phyloP scores from a whole-genome alignment of 257 asterid species.

The Oldenlandia corymbosa region DNA sequence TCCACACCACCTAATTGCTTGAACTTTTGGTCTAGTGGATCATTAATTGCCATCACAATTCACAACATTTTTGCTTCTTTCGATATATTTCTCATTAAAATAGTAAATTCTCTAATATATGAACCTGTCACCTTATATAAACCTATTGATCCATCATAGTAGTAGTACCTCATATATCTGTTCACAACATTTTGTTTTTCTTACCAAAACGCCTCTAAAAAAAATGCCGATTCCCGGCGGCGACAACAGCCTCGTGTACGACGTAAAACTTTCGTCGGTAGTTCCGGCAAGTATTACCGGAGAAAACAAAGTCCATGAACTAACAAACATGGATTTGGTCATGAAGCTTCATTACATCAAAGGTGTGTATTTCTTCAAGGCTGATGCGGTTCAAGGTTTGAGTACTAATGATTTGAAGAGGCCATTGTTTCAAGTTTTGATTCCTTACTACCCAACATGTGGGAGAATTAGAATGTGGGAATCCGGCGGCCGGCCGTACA shows the following conservation, averaged over 20 bases:
- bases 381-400: constrained; percentile 44
- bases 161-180: no score
- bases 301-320: constrained; percentile 33
- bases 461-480: constrained; percentile 51
- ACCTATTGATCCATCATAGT: no score
- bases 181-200: no score
- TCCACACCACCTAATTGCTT: not conserved
- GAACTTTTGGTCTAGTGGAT: no score
- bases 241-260: constrained; percentile 14
- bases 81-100: no score
- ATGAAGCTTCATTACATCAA: constrained; percentile 58
- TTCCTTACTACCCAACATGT: constrained; percentile 27
- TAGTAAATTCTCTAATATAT: no score
- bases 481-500: constrained; percentile 38
- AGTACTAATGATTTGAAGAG: constrained; percentile 34
- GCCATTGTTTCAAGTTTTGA: constrained; percentile 52
- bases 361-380: constrained; percentile 52
- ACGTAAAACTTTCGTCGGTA: constrained; percentile 32
- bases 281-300: constrained; percentile 69
- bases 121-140: no score
- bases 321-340: constrained; percentile 46
- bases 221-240: not conserved
- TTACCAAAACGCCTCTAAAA: no score
- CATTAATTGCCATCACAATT: not conserved
- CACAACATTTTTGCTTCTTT: no score